Conservation (phyloP, 2,329 filamentous ascomycete species). For the Arachnopeziza araneosa region DNA sequence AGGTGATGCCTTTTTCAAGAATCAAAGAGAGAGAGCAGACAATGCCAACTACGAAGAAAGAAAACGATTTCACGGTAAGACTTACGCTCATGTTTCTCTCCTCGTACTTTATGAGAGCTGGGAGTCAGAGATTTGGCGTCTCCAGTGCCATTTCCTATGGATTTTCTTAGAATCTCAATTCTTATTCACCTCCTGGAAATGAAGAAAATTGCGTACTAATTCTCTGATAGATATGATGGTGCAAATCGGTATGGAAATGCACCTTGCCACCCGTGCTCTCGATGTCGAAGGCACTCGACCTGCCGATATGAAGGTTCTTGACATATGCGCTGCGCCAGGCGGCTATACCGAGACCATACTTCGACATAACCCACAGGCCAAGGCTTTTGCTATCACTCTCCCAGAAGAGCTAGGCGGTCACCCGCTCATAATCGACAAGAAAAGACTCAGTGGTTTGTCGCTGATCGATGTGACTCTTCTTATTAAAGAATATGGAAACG, state of each 20-base stretch:
- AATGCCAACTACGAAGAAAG: constrained; percentile 18
- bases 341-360: constrained; percentile 14
- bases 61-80: not conserved
- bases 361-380: constrained; percentile 7
- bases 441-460: constrained; percentile 3
- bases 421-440: constrained; percentile 10
- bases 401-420: constrained; percentile 18
- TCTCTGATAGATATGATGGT: constrained; percentile 39
- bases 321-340: constrained; percentile 24
- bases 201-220: constrained; percentile 15
- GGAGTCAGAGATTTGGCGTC: no score
- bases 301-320: constrained; percentile 16
- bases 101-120: no score
- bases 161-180: no score
- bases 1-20: constrained; percentile 39
- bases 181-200: no score
- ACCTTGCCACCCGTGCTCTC: constrained; percentile 23
- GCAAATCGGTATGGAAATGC: constrained; percentile 38
- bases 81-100: no score
- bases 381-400: constrained; percentile 19
- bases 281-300: not conserved
- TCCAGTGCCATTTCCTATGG: no score
- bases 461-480: constrained; percentile 11
- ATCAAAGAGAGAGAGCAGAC: constrained; percentile 36
- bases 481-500: constrained; percentile 2